A percentile compares a stretch with the other conserved stretches of the same genome.
Conservation (phyloP, 495 filamentous ascomycete genomes). For the Lasiosphaeriaceae sp. region DNA sequence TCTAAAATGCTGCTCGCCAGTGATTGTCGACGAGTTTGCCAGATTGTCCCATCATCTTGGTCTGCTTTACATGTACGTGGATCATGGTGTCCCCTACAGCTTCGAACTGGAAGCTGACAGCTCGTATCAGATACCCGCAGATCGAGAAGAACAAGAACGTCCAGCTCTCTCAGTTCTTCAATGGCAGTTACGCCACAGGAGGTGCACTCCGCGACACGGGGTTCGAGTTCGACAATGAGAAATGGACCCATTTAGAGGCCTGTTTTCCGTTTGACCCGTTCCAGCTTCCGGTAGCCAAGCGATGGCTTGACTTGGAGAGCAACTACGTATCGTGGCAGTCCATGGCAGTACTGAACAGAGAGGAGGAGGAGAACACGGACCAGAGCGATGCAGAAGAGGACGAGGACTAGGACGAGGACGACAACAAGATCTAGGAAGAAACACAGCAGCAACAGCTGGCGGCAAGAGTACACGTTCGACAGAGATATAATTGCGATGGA, state of each 20-base stretch:
- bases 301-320: constrained; percentile 66
- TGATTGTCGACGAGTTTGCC: constrained; percentile 88
- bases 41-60: constrained; percentile 76
- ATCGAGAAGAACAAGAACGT: constrained; percentile 87
- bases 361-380: constrained; percentile 46
- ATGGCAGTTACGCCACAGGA: constrained; percentile 40
- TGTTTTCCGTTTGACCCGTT: constrained; percentile 99
- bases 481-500: neutral
- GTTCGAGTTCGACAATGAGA: constrained; percentile 58
- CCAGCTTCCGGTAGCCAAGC: constrained; percentile 74
- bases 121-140: constrained; percentile 54
- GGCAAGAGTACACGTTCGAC: constrained; percentile 31
- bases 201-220: constrained; percentile 61
- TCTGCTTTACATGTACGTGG: constrained; percentile 66
- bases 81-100: neutral
- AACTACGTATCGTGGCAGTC: constrained; percentile 84
- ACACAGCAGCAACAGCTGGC: constrained; percentile 45
- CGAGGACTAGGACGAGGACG: constrained; percentile 41
- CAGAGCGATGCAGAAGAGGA: constrained; percentile 40
- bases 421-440: constrained; percentile 47
- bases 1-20: constrained; percentile 90
- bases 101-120: neutral
- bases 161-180: constrained; percentile 60
- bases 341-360: constrained; percentile 62
- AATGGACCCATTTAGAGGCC: constrained; percentile 74